Conservation (phyloP, 805 yeast species). For the Metschnikowia noctiluminum region DNA sequence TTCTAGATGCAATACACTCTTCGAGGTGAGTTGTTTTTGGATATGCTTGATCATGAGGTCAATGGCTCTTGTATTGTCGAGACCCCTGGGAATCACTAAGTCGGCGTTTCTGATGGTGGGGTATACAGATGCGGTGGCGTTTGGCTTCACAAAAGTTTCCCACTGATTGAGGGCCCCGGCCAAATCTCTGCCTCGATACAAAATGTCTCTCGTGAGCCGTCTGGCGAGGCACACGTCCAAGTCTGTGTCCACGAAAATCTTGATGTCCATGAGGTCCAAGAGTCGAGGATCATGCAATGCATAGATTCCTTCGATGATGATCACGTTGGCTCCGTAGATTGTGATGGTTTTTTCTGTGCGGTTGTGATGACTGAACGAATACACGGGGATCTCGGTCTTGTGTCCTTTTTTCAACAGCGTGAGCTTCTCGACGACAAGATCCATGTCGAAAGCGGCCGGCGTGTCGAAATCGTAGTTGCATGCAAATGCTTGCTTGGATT, state of each 20-base stretch:
- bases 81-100: conserved; percentile 85
- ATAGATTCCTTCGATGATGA: conserved; percentile 88
- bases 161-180: conserved; percentile 83
- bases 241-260: conserved; percentile 90
- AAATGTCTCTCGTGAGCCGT: conserved; percentile 80
- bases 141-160: conserved; percentile 89
- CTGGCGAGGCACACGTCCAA: conserved; percentile 89
- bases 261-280: conserved; percentile 74
- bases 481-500: conserved; percentile 59
- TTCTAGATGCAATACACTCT: conserved; percentile 65
- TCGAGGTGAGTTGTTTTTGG: conserved; percentile 60
- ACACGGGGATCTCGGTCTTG: conserved; percentile 40
- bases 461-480: conserved; percentile 82
- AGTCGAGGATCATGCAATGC: conserved; percentile 71
- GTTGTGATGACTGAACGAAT: conserved; percentile 70
- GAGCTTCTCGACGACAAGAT: conserved; percentile 62
- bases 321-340: conserved; percentile 91
- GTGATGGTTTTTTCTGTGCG: conserved; percentile 62
- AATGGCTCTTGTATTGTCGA: conserved; percentile 78
- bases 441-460: conserved; percentile 83
- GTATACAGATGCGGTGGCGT: conserved; percentile 68
- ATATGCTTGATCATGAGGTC: conserved; percentile 77
- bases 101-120: conserved; percentile 82
- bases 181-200: conserved; percentile 81
- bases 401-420: conserved; percentile 65